phyloP scores from a whole-genome alignment of 169 alveolate species.

The Plasmodium billcollinsi region DNA sequence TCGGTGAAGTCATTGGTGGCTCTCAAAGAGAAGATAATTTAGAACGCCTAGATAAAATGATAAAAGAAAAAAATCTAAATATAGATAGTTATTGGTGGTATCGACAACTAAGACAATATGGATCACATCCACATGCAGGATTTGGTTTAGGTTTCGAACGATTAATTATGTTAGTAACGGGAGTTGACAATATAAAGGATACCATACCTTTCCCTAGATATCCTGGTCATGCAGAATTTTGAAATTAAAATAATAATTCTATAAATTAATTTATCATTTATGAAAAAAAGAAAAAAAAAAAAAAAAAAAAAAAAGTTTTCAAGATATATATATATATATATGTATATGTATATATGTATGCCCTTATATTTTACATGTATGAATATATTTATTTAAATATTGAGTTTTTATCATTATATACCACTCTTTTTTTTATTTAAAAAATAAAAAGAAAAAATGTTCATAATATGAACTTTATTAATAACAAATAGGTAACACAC shows the following conservation, averaged over 20 bases:
- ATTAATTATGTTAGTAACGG: constrained; percentile 98
- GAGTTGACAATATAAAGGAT: constrained; percentile 98
- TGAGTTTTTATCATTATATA: too few relatives aligned
- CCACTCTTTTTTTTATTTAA: too few relatives aligned
- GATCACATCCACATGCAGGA: constrained; percentile 98
- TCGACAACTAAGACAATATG: constrained; percentile 94
- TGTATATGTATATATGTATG: too few relatives aligned
- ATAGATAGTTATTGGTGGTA: constrained; percentile 93
- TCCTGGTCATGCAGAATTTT: constrained; percentile 96
- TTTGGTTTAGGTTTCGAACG: constrained; percentile 99
- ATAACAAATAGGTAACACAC: too few relatives aligned
- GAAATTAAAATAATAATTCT: constrained; percentile 15
- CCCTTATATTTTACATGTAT: too few relatives aligned
- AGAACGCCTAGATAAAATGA: constrained; percentile 92
- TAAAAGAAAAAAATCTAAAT: constrained; percentile 91
- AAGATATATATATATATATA: too few relatives aligned
- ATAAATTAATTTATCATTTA: too few relatives aligned
- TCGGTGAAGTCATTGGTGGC: constrained; percentile 99
- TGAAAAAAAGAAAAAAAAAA: too few relatives aligned
- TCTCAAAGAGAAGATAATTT: constrained; percentile 98
- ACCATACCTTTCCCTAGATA: constrained; percentile 99
- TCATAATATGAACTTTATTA: too few relatives aligned
- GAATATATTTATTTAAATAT: too few relatives aligned
- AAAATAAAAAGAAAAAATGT: too few relatives aligned
- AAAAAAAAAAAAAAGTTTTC: too few relatives aligned